A percentile compares a stretch with the other conserved stretches of the same genome.
Evolutionary conservation across 2,329 filamentous ascomycete species (phyloP).

Genomic region (Blastomyces gilchristii): DNA sequence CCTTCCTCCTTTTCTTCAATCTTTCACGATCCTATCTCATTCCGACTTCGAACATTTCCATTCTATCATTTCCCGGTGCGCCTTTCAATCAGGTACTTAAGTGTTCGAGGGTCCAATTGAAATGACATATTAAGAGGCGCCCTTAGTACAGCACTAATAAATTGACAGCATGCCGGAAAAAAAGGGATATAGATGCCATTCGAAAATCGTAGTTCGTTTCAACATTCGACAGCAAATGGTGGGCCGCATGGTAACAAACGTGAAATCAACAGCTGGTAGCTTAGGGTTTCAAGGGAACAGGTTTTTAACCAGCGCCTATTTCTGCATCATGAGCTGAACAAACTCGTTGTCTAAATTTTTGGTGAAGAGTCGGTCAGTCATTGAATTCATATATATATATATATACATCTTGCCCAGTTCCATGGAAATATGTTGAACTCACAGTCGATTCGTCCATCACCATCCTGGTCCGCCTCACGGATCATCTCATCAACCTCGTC

Average conservation of each 20-base stretch:
- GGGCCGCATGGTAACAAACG: slow-evolving; percentile 1
- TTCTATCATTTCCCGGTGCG: slow-evolving; percentile 6
- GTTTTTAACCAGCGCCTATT: slow-evolving; percentile 45
- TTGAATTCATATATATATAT: neutral
- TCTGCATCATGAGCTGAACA: slow-evolving; percentile 93
- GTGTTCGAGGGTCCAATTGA: neutral
- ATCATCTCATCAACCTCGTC: slow-evolving; percentile 93
- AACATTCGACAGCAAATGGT: neutral
- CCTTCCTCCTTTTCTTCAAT: neutral
- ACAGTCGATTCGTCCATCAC: slow-evolving; percentile 84
- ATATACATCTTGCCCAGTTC: too few relatives aligned
- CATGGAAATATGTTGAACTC: slow-evolving; percentile 27
- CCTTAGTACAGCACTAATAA: neutral
- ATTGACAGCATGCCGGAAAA: neutral
- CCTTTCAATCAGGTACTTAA: slow-evolving; percentile 3
- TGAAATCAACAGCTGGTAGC: neutral
- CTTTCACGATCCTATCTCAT: neutral
- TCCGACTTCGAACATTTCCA: neutral
- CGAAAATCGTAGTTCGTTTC: neutral
- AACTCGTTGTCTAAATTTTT: slow-evolving; percentile 69
- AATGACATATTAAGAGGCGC: neutral
- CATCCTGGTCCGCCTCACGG: slow-evolving; percentile 79
- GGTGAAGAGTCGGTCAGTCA: slow-evolving; percentile 7
- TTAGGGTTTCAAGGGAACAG: neutral
- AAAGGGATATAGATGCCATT: neutral